These are phyloP conservation scores for Penicillium crystallinum DNA, from an alignment of 495 filamentous ascomycete species.

Conservation along the genomic window DNA sequence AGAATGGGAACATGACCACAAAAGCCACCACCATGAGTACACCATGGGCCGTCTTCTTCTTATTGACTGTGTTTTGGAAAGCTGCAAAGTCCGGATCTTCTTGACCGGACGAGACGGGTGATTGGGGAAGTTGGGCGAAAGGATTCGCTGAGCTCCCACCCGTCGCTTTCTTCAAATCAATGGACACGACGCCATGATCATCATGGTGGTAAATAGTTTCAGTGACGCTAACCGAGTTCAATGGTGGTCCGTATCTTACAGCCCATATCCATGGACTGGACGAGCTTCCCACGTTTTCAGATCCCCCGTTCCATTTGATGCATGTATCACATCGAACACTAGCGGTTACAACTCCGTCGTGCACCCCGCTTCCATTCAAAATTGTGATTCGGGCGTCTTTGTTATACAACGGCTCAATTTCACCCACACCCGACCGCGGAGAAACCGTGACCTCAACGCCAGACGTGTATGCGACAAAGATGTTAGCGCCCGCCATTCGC, in stretches of 20 bases:
- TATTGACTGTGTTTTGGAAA: conserved; percentile 8
- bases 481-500: conserved; percentile 58
- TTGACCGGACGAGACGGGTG: neutral
- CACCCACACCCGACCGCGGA: conserved; percentile 49
- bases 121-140: conserved; percentile 30
- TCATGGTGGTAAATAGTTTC: conserved; percentile 57
- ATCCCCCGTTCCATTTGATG: conserved; percentile 47
- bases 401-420: conserved; percentile 51
- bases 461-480: conserved; percentile 65
- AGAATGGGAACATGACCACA: conserved; percentile 45
- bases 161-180: conserved; percentile 16
- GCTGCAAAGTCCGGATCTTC: neutral
- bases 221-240: conserved; percentile 47
- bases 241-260: conserved; percentile 49
- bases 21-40: conserved; percentile 37
- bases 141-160: conserved; percentile 53
- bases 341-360: conserved; percentile 51
- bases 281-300: conserved; percentile 38
- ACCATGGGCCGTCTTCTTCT: conserved; percentile 34
- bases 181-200: conserved; percentile 8
- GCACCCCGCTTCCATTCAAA: conserved; percentile 57
- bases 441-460: conserved; percentile 61
- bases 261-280: conserved; percentile 62
- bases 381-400: conserved; percentile 45
- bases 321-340: conserved; percentile 61